Evolutionary conservation across 1,139 yeast species (phyloP).

Genomic region (Sugiyamaella xylanicola): DNA sequence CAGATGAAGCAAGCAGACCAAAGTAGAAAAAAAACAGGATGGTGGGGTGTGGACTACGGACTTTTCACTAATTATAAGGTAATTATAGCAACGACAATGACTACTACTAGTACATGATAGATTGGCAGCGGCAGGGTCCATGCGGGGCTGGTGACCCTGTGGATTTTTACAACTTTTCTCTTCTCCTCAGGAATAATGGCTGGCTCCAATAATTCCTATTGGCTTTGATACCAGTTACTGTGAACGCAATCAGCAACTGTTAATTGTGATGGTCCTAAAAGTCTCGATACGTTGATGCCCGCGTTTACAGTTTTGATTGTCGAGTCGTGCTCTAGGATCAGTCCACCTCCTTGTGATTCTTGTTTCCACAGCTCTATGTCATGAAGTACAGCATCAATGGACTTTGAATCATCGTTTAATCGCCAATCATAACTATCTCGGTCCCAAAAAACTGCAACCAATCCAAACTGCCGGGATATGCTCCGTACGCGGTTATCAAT

Average conservation of each 20-base stretch:
- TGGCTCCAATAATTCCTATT: slow-evolving; percentile 20
- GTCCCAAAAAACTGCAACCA: slow-evolving; percentile 88
- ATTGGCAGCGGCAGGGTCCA: slow-evolving; percentile 9
- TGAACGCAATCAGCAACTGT: slow-evolving; percentile 85
- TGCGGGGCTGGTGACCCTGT: slow-evolving; percentile 6
- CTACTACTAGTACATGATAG: slow-evolving; percentile 10
- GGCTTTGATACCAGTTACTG: slow-evolving; percentile 46
- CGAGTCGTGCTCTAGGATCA: slow-evolving; percentile 84
- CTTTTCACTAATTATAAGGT: neutral
- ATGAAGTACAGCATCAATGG: slow-evolving; percentile 52
- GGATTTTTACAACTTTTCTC: neutral
- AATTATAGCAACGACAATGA: slow-evolving; percentile 1
- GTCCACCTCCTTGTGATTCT: slow-evolving; percentile 51
- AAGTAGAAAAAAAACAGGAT: too few species aligned
- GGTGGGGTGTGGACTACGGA: too few species aligned
- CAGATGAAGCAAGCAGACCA: too few species aligned
- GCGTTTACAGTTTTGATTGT: slow-evolving; percentile 64
- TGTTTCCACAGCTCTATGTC: slow-evolving; percentile 57
- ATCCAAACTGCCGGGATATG: slow-evolving; percentile 81
- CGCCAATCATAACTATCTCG: slow-evolving; percentile 91
- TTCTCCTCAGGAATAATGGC: slow-evolving; percentile 1
- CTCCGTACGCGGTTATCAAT: slow-evolving; percentile 79
- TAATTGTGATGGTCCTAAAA: slow-evolving; percentile 58
- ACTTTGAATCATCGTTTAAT: slow-evolving; percentile 47
- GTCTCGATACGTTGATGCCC: slow-evolving; percentile 57